A percentile compares a stretch with the other conserved stretches of the same genome.
These are phyloP conservation scores for Paecilomyces niveus DNA, from an alignment of 2,329 filamentous ascomycete species.

Conservation along the genomic window DNA sequence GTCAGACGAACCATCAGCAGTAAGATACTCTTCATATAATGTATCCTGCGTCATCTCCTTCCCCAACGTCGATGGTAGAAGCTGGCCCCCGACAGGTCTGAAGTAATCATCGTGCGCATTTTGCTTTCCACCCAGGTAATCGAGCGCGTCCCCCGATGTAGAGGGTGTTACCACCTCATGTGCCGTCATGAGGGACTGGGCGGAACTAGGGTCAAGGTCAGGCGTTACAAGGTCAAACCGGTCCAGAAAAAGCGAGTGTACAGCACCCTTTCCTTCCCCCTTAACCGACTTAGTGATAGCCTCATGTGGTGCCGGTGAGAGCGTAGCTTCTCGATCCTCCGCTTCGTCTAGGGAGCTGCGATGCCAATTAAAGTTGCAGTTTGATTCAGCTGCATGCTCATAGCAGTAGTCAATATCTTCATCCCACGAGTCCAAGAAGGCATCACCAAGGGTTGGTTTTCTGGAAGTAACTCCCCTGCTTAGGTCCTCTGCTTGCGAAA, in stretches of 20 bases:
- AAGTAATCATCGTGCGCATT: constrained; percentile 19
- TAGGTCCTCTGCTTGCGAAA: constrained; percentile 10
- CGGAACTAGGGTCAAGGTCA: constrained; percentile 25
- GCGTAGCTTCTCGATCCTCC: constrained; percentile 8
- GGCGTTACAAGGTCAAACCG: constrained; percentile 21
- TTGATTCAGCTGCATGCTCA: constrained; percentile 53
- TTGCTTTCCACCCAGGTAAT: constrained; percentile 14
- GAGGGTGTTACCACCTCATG: constrained; percentile 25
- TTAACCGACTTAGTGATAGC: constrained; percentile 6
- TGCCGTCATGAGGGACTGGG: constrained; percentile 19
- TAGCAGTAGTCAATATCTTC: constrained; percentile 58
- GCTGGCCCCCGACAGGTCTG: constrained; percentile 23
- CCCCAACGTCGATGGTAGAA: constrained; percentile 21
- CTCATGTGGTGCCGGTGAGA: background rate
- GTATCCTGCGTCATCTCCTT: constrained; percentile 27
- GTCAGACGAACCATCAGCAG: constrained; percentile 40
- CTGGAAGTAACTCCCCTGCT: constrained; percentile 8
- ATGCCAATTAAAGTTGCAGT: constrained; percentile 55
- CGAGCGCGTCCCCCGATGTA: constrained; percentile 19
- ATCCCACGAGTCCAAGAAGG: constrained; percentile 47
- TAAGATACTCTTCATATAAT: constrained; percentile 34
- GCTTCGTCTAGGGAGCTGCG: constrained; percentile 25
- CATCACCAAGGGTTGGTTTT: constrained; percentile 17
- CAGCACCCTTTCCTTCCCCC: constrained; percentile 8
- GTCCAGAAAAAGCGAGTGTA: constrained; percentile 16